A percentile compares a stretch with the other conserved stretches of the same genome.
These are phyloP conservation scores for Galerina sulciceps DNA, from an alignment of 768 basidiomycete species.

Conservation along the genomic window DNA sequence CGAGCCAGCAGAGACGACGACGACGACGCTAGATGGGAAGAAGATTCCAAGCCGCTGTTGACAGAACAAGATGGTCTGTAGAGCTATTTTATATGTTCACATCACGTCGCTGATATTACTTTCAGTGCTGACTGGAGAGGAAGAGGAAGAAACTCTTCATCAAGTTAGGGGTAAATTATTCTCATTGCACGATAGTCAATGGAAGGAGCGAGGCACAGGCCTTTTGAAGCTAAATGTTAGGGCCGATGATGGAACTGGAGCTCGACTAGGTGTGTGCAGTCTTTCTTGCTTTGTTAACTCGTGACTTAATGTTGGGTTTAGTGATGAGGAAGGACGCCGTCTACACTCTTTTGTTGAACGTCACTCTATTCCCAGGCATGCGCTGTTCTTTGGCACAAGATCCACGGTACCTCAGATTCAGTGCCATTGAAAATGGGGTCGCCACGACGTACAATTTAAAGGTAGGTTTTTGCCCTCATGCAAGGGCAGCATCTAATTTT, in stretches of 20 bases:
- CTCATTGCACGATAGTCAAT: slow-evolving; percentile 61
- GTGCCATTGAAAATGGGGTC: slow-evolving; percentile 63
- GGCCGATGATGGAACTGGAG: slow-evolving; percentile 63
- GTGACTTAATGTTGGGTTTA: slow-evolving; percentile 26
- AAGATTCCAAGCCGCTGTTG: slow-evolving; percentile 55
- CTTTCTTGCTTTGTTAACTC: slow-evolving; percentile 4
- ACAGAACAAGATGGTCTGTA: slow-evolving; percentile 72
- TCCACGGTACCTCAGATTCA: slow-evolving; percentile 79
- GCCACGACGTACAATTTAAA: slow-evolving; percentile 78
- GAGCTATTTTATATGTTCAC: not conserved
- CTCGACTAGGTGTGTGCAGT: slow-evolving; percentile 62
- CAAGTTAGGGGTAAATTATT: slow-evolving; percentile 82
- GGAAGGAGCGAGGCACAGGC: slow-evolving; percentile 83
- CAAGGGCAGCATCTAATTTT: not conserved
- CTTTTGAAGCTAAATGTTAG: slow-evolving; percentile 72
- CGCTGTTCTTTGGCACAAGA: slow-evolving; percentile 73
- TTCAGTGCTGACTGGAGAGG: slow-evolving; percentile 77
- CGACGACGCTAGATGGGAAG: slow-evolving; percentile 50
- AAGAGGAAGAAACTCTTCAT: slow-evolving; percentile 78
- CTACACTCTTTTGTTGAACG: slow-evolving; percentile 72
- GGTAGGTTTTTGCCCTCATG: slow-evolving; percentile 42
- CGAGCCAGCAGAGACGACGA: slow-evolving; percentile 66
- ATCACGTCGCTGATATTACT: slow-evolving; percentile 7
- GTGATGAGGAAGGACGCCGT: slow-evolving; percentile 91
- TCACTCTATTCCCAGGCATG: slow-evolving; percentile 81